Evolutionary conservation across 2,329 filamentous ascomycete species (phyloP), one percentile per base, ranked within the genome.

Genomic region (Orbilia javanica): DNA sequence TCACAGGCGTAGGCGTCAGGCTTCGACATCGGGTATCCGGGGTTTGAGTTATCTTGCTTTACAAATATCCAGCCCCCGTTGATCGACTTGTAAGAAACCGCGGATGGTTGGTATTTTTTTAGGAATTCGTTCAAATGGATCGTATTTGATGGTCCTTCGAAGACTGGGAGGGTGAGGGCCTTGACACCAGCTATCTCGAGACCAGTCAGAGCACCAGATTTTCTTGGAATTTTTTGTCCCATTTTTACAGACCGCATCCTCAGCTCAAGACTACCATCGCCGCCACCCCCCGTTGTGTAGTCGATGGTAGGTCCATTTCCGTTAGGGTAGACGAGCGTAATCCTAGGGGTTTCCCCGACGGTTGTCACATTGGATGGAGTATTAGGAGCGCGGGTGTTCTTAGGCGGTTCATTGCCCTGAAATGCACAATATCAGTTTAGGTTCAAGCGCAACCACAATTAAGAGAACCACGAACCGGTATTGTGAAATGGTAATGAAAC

Each of bases 101-200:
- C 13, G 2, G 66, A 50, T 3, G 73, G 73, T 2, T 31, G 13
- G 44, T 71, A 71, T 42, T 71, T 31, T 8, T 39, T n/a, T 11
- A 77, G 66, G 20, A 77, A 77, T 29, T 48, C 31, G 42, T 71
- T 77, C n/a, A 76, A 27, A 29, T 36, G 13, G 3, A 77, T 36
- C 10, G 66, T 8, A 36, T 52, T 62, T n/a, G 73, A 36, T 7
- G 72, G 72, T 11, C 73, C 73, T 20, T 66, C 25, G 36, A 71
- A 77, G 11, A 36, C 34, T 20, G 72, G 65, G 8, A 64, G 52
- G 11, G 25, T 31, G 11, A 48, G 29, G 15, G 8, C 0, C 8
- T n/a, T 20, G 34, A 60, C 20, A 27, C 55, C 34, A 8, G 55
- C 11, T 42, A 60, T 20, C 8, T 39, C 1, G 20, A 60, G 36